Base-by-base conservation (phyloP, 2,329 filamentous ascomycete genomes). In the Pleoardoris graminearum region DNA sequence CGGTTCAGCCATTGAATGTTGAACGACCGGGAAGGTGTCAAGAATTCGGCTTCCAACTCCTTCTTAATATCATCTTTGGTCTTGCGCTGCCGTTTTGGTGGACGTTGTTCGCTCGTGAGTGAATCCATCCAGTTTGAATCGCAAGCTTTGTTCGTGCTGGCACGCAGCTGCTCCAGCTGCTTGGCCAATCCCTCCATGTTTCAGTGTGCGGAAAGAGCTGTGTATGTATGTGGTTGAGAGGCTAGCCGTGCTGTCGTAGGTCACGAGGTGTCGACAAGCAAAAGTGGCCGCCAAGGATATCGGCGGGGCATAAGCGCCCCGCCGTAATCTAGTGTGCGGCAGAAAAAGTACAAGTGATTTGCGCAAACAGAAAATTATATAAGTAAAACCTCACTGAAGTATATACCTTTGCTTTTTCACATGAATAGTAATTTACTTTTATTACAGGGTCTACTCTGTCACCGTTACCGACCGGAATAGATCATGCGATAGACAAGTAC, bases 1-100 rank as follows among this genome's bases (percentile, higher is more conserved):
- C 84, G 83, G 72, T 96, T 91, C 53, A 99, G 82, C 91, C 94
- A 97, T 67, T 88, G 86, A 4, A 84, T 79, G 29, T 87, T 91
- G 76, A 99, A 97, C 2, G 83, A 82, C 4, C 85, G 82, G 1
- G 90, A 90, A 0, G 94, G 93, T 2, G 84, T 85, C 22, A 99
- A 79, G 66, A 93, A 94, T 41, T 89, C 85, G 49, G 81, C 68
- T 74, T 96, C 91, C 4, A 97, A 81, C 55, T 85, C 81, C 39
- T 78, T 77, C 74, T 90, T 90, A 54, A 93, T 77, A 27, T 81
- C 80, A n/a, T 85, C 79, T 33, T 81, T 75, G 25, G 79, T 73
- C 81, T 79, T 72, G 80, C 82, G 63, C 66, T 79, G 51, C 70
- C 79, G 76, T 73, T 83, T 82, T 48, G 76, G 77, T 42, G 80